phyloP scores from a whole-genome alignment of 2,329 filamentous ascomycete genomes.

The Aureobasidium sp. region DNA sequence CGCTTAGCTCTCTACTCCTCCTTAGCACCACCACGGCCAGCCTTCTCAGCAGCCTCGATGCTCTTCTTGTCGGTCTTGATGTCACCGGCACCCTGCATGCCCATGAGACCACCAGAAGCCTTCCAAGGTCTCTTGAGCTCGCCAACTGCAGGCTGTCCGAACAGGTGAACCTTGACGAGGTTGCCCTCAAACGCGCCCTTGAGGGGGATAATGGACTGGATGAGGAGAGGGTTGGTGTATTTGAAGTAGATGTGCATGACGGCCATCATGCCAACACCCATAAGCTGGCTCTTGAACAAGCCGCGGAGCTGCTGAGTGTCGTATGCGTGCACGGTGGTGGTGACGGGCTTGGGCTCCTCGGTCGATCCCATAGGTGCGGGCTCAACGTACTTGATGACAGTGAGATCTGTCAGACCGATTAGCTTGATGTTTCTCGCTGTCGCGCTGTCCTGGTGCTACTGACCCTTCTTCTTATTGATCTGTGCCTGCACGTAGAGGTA shows the following conservation, averaged over 20 bases:
- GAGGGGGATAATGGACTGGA: constrained; percentile 96
- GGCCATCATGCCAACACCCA: constrained; percentile 96
- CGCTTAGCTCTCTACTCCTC: constrained; percentile 37
- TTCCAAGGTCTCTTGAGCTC: constrained; percentile 97
- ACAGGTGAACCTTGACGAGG: constrained; percentile 90
- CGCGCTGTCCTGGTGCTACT: neutral
- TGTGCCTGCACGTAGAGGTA: constrained; percentile 78
- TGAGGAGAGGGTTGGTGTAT: constrained; percentile 97
- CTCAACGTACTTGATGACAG: constrained; percentile 97
- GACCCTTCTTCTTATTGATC: constrained; percentile 98
- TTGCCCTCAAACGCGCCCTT: constrained; percentile 95
- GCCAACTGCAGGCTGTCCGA: constrained; percentile 76
- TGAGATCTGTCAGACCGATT: constrained; percentile 60
- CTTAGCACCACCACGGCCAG: constrained; percentile 46
- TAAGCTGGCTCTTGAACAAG: constrained; percentile 83
- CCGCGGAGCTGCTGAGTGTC: constrained; percentile 78
- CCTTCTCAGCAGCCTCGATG: constrained; percentile 46
- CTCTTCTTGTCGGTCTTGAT: constrained; percentile 74
- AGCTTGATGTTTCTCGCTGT: neutral
- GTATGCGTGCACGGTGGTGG: constrained; percentile 94
- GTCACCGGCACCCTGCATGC: constrained; percentile 57
- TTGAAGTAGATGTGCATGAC: constrained; percentile 99
- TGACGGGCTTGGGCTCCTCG: constrained; percentile 93
- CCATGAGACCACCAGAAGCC: constrained; percentile 73
- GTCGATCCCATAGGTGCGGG: constrained; percentile 85